Evolutionary conservation across 441 rosid genomes (phyloP).

Genomic region (Macaranga tanarius): DNA sequence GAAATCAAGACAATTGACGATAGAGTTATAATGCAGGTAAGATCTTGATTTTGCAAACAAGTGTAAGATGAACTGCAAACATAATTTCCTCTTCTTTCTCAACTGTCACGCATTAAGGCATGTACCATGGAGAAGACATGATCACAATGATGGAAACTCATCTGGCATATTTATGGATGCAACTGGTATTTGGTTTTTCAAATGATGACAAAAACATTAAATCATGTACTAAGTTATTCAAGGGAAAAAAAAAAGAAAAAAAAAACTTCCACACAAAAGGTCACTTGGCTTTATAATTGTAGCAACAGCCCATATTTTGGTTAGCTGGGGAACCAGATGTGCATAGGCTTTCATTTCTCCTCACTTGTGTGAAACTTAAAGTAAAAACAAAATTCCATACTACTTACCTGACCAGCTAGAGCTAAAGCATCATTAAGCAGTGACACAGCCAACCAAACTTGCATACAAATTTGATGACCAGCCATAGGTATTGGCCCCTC

Average conservation of each 20-base stretch:
- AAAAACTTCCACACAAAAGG: not conserved
- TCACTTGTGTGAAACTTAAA: slow-evolving; percentile 6
- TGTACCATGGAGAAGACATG: not conserved
- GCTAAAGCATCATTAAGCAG: slow-evolving; percentile 95
- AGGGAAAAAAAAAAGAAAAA: not conserved
- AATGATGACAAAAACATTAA: not conserved
- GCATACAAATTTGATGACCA: slow-evolving; percentile 88
- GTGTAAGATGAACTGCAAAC: not conserved
- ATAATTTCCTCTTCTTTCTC: not conserved
- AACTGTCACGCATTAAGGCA: not conserved
- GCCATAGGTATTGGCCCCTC: slow-evolving; percentile 90
- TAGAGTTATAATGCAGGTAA: not conserved
- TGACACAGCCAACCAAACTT: slow-evolving; percentile 91
- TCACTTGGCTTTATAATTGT: not conserved
- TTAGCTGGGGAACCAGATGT: not conserved
- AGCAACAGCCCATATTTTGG: not conserved
- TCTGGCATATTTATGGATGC: not conserved
- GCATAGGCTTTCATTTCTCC: not conserved
- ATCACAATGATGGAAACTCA: not conserved
- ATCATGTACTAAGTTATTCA: not conserved
- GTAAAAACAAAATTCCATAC: slow-evolving; percentile 5
- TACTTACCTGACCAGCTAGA: slow-evolving; percentile 83
- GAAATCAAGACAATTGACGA: not conserved
- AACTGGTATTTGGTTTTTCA: not conserved
- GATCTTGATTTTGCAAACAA: not conserved